Percentiles rank a stretch among this genome's conserved stretches.
Conservation (phyloP, 2,329 filamentous ascomycete genomes). For the Hypoxylon sp. region DNA sequence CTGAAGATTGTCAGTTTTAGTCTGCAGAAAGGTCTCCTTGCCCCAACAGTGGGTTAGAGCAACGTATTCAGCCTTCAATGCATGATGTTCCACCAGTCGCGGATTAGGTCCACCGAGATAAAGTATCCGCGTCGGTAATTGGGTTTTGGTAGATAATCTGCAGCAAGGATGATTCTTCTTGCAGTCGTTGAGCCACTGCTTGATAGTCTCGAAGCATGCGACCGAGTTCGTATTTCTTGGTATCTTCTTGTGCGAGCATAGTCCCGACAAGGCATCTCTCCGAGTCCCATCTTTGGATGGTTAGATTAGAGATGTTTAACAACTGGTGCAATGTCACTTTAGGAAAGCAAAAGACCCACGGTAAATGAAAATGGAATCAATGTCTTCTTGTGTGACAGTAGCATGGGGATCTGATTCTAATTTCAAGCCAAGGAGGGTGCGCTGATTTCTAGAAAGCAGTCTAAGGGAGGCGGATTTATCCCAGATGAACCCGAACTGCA, state of each 20-base stretch:
- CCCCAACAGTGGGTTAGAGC: constrained; percentile 12
- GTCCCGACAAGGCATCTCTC: background rate
- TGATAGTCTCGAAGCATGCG: background rate
- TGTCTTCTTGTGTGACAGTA: background rate
- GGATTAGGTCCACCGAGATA: background rate
- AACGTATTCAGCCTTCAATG: background rate
- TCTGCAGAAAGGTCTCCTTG: background rate
- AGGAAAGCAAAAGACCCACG: background rate
- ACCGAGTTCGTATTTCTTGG: constrained; percentile 1
- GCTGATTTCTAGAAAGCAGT: background rate
- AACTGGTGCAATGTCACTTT: background rate
- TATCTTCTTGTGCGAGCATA: constrained; percentile 12
- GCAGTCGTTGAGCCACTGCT: constrained; percentile 1
- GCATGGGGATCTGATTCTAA: background rate
- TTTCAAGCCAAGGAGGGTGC: constrained; percentile 14
- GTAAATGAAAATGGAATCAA: constrained; percentile 2
- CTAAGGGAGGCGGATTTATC: constrained; percentile 5
- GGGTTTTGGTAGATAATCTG: background rate
- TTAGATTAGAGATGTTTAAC: background rate
- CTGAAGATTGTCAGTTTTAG: background rate
- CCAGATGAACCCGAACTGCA: background rate
- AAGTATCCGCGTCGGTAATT: constrained; percentile 2
- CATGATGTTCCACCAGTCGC: background rate
- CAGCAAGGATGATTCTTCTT: constrained; percentile 1
- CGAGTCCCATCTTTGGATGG: background rate